A percentile compares a stretch with the other conserved stretches of the same genome.
These are phyloP conservation scores for Pascua sp. DNA, from an alignment of 1,284 basidiomycete species.

Conservation along the genomic window DNA sequence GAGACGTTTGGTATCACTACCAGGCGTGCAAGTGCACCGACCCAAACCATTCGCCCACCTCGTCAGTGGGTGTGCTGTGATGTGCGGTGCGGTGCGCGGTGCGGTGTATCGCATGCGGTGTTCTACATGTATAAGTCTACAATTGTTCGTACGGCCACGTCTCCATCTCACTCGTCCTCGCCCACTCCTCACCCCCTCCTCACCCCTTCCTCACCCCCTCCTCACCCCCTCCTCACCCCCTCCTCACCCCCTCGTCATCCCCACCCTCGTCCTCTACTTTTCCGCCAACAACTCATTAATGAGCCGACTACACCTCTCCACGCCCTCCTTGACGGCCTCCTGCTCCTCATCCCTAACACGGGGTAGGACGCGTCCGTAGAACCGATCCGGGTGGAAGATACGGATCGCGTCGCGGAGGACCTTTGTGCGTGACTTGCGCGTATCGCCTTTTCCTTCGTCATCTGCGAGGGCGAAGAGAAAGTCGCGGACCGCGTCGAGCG, in stretches of 20 bases:
- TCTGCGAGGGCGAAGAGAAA: conserved; percentile 57
- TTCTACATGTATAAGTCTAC: conserved; percentile 5
- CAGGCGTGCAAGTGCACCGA: too few species aligned
- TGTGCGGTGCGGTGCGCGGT: too few species aligned
- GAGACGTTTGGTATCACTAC: too few species aligned
- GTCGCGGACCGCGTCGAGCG: conserved; percentile 54
- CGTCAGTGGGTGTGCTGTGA: not conserved
- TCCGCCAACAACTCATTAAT: conserved; percentile 25
- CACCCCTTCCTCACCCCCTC: too few species aligned
- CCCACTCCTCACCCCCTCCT: not conserved
- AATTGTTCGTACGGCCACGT: not conserved
- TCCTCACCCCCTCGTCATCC: too few species aligned
- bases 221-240: too few species aligned
- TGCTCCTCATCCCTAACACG: conserved; percentile 59
- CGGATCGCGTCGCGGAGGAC: conserved; percentile 60
- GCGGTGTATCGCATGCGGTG: too few species aligned
- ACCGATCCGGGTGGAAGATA: conserved; percentile 71
- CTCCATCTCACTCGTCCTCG: too few species aligned
- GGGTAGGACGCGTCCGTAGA: conserved; percentile 59
- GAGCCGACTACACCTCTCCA: conserved; percentile 50
- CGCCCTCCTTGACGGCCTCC: conserved; percentile 60
- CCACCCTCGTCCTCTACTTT: too few species aligned
- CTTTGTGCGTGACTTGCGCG: conserved; percentile 34
- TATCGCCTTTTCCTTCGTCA: conserved; percentile 50
- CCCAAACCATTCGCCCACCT: too few species aligned